Base-by-base conservation (phyloP, 2,329 filamentous ascomycete genomes). In the Botryotinia convoluta region DNA sequence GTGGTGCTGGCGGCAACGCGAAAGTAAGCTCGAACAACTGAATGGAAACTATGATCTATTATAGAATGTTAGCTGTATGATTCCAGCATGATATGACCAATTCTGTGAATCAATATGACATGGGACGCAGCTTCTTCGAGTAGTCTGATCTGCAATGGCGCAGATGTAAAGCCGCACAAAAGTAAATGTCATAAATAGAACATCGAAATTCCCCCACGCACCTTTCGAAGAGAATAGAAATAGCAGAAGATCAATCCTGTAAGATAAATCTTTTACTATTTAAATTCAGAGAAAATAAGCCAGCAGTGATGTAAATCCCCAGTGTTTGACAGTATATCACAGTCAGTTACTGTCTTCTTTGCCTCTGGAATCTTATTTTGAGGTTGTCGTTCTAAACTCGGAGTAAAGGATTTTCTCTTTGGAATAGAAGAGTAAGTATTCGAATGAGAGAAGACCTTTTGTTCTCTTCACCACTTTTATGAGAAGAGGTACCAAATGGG, bases 1-100 rank as follows among this genome's bases (percentile, higher is more conserved):
- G 74, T 54, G 59, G 37, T 76, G 77, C 75, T 78, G 77, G 76
- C 75, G 74, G 71, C 71, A 64, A 77, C 72, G 74, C 71, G 72
- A 76, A 74, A 73, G 48, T 73, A 63, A 72, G 72, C 65, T 72
- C 65, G 54, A 74, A 76, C 62, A 62, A 65, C 76, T 77, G 62
- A 39, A 71, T 70, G 39, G 32, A 74, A 72, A 57, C 45, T 60
- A 48, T 39, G 45, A 74, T 61, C 60, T 42, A 51, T 20, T 22
- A 26, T 54, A 9, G 54, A 44, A 74, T 61, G 48, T 74, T 69
- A 74, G 73, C 60, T 71, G 60, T 69, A 57, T 62, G 39, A 60
- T 69, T 68, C 69, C 63, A 63, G 73, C n/a, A 63, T 76, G 67
- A 64, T 35, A 42, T 44, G 71, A 22, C 18, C 57, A 44, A 60